Base-by-base conservation (phyloP, 495 filamentous ascomycete genomes). In the Talaromyces nanjingensis region DNA sequence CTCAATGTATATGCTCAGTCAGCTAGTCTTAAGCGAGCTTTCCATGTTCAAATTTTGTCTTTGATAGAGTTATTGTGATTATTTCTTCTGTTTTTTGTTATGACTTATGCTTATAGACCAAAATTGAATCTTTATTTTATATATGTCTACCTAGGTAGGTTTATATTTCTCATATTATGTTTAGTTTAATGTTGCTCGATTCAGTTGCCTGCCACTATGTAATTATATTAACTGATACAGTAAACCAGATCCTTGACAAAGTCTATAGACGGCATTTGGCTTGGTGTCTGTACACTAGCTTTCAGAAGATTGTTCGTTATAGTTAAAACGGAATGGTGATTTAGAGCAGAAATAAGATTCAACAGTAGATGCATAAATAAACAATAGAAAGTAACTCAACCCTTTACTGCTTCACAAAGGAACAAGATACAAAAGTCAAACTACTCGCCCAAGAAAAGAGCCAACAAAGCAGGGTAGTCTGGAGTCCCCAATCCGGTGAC, bases 401-500 rank as follows among this genome's bases (percentile, higher is more conserved):
- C 37, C 4, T 42, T 16, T 16, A 42, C 14, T 42, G 12, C 37
- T 42, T 42, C 4, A 4, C 37, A 2, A 42, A 42, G 37, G 11
- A 12, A 42, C 9, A 42, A 16, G 37, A 42, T 31, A 7, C 1
- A 31, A 5, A 42, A 42, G 14, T 2, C 12, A 12, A 33, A 60
- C 25, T 63, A 65, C 64, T 66, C 33, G 16, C 61, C 63, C 75
- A 83, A 73, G 60, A 81, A 83, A 31, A 78, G 65, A 57, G 77
- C 69, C 69, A 83, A 64, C 66, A 86, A 64, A 68, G 76, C 78
- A 0, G 78, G 77, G 65, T 81, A 84, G 65, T 82, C 79, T 1
- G 83, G 83, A 12, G 81, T 83, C 57, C 86, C 86, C 62, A 88
- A 67, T 12, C 86, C 86, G 11, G 82, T 88, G 11, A 86, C 84